Evolutionary conservation across 768 basidiomycete species (phyloP).

Genomic region (Hydnum rufescens): DNA sequence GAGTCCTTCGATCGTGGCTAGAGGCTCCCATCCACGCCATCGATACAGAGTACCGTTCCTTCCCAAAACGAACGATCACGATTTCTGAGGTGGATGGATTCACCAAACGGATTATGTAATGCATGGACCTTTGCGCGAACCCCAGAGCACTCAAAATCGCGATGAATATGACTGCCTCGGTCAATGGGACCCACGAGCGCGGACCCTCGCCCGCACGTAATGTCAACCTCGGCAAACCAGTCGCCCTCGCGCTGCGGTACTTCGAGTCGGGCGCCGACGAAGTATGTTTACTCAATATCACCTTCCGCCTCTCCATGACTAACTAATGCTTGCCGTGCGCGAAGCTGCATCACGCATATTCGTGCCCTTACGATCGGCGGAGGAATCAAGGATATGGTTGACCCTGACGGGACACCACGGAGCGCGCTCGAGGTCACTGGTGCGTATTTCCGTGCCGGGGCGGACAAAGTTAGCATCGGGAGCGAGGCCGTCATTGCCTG

Average conservation of each 20-base stretch:
- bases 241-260: constrained; percentile 74
- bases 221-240: constrained; percentile 95
- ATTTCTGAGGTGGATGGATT: constrained; percentile 30
- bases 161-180: constrained; percentile 4
- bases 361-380: constrained; percentile 96
- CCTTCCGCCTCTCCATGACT: constrained; percentile 86
- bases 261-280: constrained; percentile 85
- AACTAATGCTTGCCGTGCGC: constrained; percentile 94
- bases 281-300: constrained; percentile 95
- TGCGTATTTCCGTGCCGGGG: constrained; percentile 89
- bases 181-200: constrained; percentile 4
- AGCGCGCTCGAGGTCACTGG: constrained; percentile 87
- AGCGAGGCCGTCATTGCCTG: constrained; percentile 93
- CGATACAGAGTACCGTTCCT: too few species aligned
- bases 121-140: constrained; percentile 93
- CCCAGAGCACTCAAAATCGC: constrained; percentile 50
- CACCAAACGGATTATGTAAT: constrained; percentile 89
- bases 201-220: constrained; percentile 16
- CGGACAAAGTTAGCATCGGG: constrained; percentile 96
- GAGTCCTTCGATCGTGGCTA: constrained; percentile 66
- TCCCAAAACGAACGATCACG: constrained; percentile 9
- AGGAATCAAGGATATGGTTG: constrained; percentile 87
- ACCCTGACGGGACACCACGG: constrained; percentile 81
- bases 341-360: constrained; percentile 78
- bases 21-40: constrained; percentile 13